Conservation (phyloP, 352 stramenopile genomes). For the Phytophthora quininea region DNA sequence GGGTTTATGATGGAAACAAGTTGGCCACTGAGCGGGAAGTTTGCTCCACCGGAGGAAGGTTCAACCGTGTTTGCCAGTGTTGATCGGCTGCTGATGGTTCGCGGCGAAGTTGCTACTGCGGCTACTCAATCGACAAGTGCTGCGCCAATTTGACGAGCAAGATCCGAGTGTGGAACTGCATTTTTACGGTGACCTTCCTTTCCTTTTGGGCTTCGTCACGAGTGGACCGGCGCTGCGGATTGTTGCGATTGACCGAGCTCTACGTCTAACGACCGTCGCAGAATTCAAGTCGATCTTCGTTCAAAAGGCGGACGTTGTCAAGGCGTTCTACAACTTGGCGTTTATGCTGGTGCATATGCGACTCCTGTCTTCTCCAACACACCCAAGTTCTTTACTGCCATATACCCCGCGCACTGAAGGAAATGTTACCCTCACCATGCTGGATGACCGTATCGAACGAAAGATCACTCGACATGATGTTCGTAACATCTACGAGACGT, state of each 20-base stretch:
- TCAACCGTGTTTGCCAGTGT: background rate
- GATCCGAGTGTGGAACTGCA: conserved; percentile 18
- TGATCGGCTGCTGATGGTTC: conserved; percentile 12
- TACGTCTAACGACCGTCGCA: background rate
- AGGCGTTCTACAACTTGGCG: conserved; percentile 22
- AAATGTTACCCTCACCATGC: background rate
- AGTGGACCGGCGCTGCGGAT: conserved; percentile 11
- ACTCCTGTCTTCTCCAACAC: background rate
- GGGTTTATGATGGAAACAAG: background rate
- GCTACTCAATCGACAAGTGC: background rate
- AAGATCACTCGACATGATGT: background rate
- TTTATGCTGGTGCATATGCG: conserved; percentile 17
- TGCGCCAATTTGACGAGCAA: conserved; percentile 8
- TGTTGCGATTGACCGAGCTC: conserved; percentile 18
- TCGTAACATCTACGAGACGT: background rate
- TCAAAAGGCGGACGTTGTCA: conserved; percentile 7
- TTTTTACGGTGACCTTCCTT: conserved; percentile 32
- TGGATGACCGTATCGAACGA: conserved; percentile 6
- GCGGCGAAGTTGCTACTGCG: conserved; percentile 18
- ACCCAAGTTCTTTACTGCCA: conserved; percentile 1
- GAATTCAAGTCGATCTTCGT: conserved; percentile 9
- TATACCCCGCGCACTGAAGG: background rate
- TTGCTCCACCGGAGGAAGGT: too few relatives aligned
- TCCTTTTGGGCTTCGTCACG: conserved; percentile 27
- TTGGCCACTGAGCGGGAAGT: too few relatives aligned